These are phyloP conservation scores for Sclerotiophoma versabilis DNA, from an alignment of 2,329 filamentous ascomycete genomes.

Conservation along the genomic window DNA sequence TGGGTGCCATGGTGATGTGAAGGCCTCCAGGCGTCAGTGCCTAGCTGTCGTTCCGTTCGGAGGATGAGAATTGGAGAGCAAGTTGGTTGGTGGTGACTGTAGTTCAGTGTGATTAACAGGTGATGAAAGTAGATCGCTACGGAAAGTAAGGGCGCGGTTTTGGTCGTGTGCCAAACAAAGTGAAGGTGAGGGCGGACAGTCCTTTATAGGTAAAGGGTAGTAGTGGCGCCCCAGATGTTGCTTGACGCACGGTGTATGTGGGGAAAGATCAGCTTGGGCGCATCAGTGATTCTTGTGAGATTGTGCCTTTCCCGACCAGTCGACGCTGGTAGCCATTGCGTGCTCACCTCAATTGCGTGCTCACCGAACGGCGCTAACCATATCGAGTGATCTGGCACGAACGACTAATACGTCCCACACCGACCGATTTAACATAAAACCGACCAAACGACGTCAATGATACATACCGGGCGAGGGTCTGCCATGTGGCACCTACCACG, in stretches of 20 bases:
- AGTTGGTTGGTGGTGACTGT: neutral
- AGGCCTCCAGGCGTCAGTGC: neutral
- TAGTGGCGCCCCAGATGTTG: conserved; percentile 14
- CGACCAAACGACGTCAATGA: conserved; percentile 7
- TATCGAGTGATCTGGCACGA: neutral
- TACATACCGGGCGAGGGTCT: neutral
- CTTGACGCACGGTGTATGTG: conserved; percentile 27
- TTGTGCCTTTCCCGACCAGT: conserved; percentile 3
- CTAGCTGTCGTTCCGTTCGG: too few species aligned
- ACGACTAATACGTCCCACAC: conserved; percentile 6
- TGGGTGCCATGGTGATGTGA: conserved; percentile 36
- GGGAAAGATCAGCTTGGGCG: conserved; percentile 23
- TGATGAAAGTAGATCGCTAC: neutral
- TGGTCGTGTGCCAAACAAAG: conserved; percentile 11
- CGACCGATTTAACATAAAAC: conserved; percentile 4
- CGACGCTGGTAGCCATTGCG: conserved; percentile 11
- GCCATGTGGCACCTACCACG: conserved; percentile 3
- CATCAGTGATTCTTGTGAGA: conserved; percentile 8
- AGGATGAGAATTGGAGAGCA: too few species aligned
- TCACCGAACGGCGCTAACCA: conserved; percentile 16
- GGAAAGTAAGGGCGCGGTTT: neutral
- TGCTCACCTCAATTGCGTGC: conserved; percentile 12
- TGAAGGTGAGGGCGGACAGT: conserved; percentile 15
- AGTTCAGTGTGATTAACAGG: neutral
- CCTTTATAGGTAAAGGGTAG: conserved; percentile 24